Conservation (phyloP, 257 asterid genomes). For the Henckelia pumila region DNA sequence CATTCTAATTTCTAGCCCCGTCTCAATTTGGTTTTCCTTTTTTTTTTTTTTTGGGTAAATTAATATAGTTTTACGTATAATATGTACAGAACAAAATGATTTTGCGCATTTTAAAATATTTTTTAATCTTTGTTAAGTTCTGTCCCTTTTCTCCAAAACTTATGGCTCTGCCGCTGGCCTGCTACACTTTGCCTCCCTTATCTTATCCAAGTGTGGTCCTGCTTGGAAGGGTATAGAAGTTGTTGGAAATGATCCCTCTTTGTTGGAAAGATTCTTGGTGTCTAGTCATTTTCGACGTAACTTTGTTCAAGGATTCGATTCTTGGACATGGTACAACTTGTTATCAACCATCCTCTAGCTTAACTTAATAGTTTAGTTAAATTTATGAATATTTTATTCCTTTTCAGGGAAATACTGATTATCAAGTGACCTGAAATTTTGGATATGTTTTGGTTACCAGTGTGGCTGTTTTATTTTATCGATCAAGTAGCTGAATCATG, state of each 20-base stretch:
- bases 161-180: background rate
- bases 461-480: background rate
- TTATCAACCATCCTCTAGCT: background rate
- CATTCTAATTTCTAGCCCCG: too few relatives aligned
- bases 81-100: too few relatives aligned
- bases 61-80: too few relatives aligned
- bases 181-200: background rate
- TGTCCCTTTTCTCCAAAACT: background rate
- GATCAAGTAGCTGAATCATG: constrained; percentile 17
- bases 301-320: too few relatives aligned
- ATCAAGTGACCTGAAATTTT: background rate
- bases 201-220: background rate
- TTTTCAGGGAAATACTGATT: background rate
- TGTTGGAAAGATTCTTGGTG: background rate
- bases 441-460: background rate
- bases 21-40: too few relatives aligned
- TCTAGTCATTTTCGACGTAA: background rate
- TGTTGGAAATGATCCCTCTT: background rate
- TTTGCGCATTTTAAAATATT: too few relatives aligned
- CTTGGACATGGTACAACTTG: background rate
- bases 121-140: background rate
- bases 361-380: background rate
- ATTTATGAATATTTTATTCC: too few relatives aligned
- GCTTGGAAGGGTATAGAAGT: background rate
- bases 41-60: too few relatives aligned